These are phyloP conservation scores for Zalerion maritima DNA, from an alignment of 495 filamentous ascomycete genomes.

Conservation along the genomic window DNA sequence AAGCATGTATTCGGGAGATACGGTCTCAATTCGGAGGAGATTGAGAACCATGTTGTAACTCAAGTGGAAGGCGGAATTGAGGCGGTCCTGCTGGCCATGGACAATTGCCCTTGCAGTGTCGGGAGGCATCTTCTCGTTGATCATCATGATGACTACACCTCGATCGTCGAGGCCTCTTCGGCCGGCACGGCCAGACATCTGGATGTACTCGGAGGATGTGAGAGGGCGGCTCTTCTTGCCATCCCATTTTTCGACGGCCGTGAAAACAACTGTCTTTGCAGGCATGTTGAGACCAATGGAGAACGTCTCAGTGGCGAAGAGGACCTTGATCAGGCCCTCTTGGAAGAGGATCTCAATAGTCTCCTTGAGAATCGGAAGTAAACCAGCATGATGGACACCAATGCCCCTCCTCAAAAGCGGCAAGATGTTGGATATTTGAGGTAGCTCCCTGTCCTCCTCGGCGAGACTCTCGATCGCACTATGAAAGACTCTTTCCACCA, in stretches of 20 bases:
- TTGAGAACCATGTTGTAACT: slow-evolving; percentile 99
- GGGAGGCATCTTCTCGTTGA: slow-evolving; percentile 94
- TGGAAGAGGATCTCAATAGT: slow-evolving; percentile 99
- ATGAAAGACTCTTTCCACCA: slow-evolving; percentile 86
- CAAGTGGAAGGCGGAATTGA: slow-evolving; percentile 94
- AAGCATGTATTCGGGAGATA: slow-evolving; percentile 94
- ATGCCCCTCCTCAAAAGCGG: slow-evolving; percentile 84
- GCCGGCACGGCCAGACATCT: slow-evolving; percentile 95
- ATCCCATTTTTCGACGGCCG: slow-evolving; percentile 88
- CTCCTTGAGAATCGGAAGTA: slow-evolving; percentile 93
- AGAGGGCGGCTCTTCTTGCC: slow-evolving; percentile 70
- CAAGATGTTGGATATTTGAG: slow-evolving; percentile 82
- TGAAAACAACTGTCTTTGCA: slow-evolving; percentile 96
- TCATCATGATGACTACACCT: slow-evolving; percentile 99
- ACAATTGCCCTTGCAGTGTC: slow-evolving; percentile 84
- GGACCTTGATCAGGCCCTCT: slow-evolving; percentile 90
- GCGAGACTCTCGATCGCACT: slow-evolving; percentile 83
- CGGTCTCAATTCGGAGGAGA: slow-evolving; percentile 84
- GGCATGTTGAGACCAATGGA: slow-evolving; percentile 99
- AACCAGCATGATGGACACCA: slow-evolving; percentile 90
- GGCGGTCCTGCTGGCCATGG: slow-evolving; percentile 84
- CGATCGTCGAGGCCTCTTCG: slow-evolving; percentile 94
- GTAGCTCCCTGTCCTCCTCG: slow-evolving; percentile 73
- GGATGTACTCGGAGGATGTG: slow-evolving; percentile 90
- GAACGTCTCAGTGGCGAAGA: slow-evolving; percentile 97